Evolutionary conservation across 1,284 basidiomycete genomes (phyloP).

Genomic region (Fistulina hepatica): DNA sequence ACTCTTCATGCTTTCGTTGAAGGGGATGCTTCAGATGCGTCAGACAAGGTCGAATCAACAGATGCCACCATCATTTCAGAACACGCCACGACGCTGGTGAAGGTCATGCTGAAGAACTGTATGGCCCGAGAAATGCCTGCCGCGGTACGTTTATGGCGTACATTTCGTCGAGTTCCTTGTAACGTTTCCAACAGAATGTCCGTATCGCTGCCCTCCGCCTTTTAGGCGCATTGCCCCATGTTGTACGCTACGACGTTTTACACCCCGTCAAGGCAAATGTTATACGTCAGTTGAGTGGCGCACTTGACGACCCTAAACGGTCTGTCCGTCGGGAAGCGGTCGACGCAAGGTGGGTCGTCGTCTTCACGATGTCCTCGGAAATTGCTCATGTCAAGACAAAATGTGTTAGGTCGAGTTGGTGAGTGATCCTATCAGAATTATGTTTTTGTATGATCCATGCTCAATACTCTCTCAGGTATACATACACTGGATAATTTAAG

Average conservation of each 20-base stretch:
- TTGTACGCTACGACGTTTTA: constrained; percentile 70
- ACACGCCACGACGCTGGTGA: constrained; percentile 61
- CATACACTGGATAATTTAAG: too few relatives aligned
- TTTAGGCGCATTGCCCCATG: constrained; percentile 59
- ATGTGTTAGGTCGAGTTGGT: too few relatives aligned
- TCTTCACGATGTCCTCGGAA: too few relatives aligned
- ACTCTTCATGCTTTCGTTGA: constrained; percentile 67
- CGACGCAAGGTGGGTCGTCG: constrained; percentile 56
- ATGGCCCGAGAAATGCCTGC: constrained; percentile 38
- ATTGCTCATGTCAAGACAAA: too few relatives aligned
- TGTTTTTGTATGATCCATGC: too few relatives aligned
- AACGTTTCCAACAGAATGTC: constrained; percentile 40
- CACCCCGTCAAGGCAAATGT: constrained; percentile 66
- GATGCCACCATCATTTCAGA: constrained; percentile 54
- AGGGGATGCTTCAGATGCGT: constrained; percentile 45
- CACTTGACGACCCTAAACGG: constrained; percentile 78
- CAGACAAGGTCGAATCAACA: constrained; percentile 32
- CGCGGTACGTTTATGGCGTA: constrained; percentile 29
- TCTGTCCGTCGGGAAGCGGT: constrained; percentile 80
- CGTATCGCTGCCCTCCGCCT: constrained; percentile 69
- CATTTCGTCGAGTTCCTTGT: neutral
- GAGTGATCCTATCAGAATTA: too few relatives aligned
- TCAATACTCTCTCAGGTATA: too few relatives aligned
- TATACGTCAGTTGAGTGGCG: constrained; percentile 61
- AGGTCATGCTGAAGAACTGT: constrained; percentile 61